These are phyloP conservation scores for Apiotrichum montevideense DNA, from an alignment of 1,284 basidiomycete species.

Conservation along the genomic window DNA sequence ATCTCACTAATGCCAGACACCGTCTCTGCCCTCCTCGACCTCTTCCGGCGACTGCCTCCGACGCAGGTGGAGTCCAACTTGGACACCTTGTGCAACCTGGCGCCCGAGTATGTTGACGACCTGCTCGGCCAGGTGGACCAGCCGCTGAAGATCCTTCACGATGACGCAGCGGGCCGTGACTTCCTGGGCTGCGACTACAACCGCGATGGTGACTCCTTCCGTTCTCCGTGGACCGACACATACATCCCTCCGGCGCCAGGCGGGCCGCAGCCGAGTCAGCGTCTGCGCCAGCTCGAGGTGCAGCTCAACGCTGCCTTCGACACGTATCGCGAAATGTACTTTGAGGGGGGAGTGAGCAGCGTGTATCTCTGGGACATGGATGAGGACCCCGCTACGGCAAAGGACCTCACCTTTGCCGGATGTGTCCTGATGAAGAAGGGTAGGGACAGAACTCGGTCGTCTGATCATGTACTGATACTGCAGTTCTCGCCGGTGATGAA, in stretches of 20 bases:
- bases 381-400: constrained; percentile 55
- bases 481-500: constrained; percentile 15
- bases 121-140: constrained; percentile 92
- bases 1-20: constrained; percentile 13
- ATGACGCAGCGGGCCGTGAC: constrained; percentile 66
- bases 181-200: constrained; percentile 98
- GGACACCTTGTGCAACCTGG: constrained; percentile 69
- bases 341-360: constrained; percentile 92
- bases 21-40: constrained; percentile 84
- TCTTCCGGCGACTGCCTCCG: constrained; percentile 90
- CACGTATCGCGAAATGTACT: constrained; percentile 97
- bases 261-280: constrained; percentile 75
- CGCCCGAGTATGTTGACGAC: constrained; percentile 94
- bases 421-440: constrained; percentile 95
- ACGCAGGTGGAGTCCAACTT: constrained; percentile 87
- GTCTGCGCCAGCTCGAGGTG: constrained; percentile 85
- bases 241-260: constrained; percentile 78
- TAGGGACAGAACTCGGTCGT: constrained; percentile 47
- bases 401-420: constrained; percentile 67
- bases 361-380: constrained; percentile 99
- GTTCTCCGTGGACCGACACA: constrained; percentile 95
- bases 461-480: background rate
- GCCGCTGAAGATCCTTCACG: constrained; percentile 75
- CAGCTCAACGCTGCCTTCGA: constrained; percentile 94
- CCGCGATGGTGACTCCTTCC: constrained; percentile 88